phyloP scores from a whole-genome alignment of 768 basidiomycete genomes.

The Suillus spraguei region DNA sequence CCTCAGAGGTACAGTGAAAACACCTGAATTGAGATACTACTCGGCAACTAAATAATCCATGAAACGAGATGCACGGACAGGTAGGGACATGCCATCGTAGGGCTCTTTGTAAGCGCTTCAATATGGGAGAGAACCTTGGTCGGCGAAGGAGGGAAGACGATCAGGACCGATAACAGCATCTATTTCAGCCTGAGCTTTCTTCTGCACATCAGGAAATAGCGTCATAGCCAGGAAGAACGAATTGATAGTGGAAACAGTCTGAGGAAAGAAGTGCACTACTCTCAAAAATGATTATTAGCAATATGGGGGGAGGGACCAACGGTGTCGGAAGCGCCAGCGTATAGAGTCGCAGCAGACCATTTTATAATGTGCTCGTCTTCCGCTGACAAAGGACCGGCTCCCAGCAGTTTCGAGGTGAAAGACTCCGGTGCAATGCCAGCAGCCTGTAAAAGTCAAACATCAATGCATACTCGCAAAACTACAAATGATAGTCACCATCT shows the following conservation, averaged over 20 bases:
- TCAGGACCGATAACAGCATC: conserved; percentile 60
- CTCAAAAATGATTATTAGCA: not conserved
- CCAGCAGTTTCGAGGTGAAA: conserved; percentile 59
- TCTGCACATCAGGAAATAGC: conserved; percentile 44
- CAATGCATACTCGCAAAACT: not conserved
- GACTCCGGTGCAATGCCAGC: conserved; percentile 51
- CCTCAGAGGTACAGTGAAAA: conserved; percentile 56
- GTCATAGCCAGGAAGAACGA: not conserved
- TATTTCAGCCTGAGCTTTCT: conserved; percentile 65
- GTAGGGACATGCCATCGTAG: conserved; percentile 46
- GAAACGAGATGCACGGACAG: conserved; percentile 42
- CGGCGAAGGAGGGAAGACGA: conserved; percentile 60
- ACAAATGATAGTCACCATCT: conserved; percentile 45
- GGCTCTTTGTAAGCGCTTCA: conserved; percentile 62
- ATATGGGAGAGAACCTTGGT: conserved; percentile 61
- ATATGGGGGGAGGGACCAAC: not conserved
- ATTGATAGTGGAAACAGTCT: conserved; percentile 18
- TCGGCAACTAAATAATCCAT: conserved; percentile 33
- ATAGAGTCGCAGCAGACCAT: conserved; percentile 51
- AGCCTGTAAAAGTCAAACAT: conserved; percentile 39
- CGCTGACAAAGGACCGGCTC: conserved; percentile 47
- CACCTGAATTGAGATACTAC: conserved; percentile 15
- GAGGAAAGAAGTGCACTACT: not conserved
- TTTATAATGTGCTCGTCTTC: conserved; percentile 65
- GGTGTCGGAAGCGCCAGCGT: conserved; percentile 20